These are phyloP conservation scores for Casuarina glauca DNA, from an alignment of 306 rosid genomes.

Conservation along the genomic window DNA sequence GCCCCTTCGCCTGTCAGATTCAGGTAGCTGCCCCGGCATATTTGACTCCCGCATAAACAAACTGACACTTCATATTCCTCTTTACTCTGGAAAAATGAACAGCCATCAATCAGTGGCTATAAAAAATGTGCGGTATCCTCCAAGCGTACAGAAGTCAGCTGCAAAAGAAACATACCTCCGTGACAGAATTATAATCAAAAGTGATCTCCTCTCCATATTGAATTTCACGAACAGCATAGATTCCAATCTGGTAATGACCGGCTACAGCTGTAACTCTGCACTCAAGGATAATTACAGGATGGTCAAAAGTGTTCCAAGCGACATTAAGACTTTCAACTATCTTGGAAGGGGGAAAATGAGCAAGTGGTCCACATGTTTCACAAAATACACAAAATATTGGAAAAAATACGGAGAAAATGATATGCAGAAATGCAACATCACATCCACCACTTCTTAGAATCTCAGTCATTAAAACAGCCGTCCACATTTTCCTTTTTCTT, in stretches of 20 bases:
- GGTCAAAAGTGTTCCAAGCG: background rate
- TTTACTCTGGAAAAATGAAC: slow-evolving; percentile 67
- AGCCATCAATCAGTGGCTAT: slow-evolving; percentile 25
- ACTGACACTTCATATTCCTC: slow-evolving; percentile 99
- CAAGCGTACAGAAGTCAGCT: slow-evolving; percentile 4
- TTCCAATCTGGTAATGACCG: slow-evolving; percentile 97
- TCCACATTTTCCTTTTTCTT: background rate
- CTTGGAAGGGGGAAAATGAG: background rate
- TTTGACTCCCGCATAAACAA: slow-evolving; percentile 99
- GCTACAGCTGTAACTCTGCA: slow-evolving; percentile 94
- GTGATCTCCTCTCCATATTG: slow-evolving; percentile 94
- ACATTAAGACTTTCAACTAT: background rate
- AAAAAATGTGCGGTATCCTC: background rate
- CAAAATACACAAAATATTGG: background rate
- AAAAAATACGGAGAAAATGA: background rate
- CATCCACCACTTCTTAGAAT: background rate
- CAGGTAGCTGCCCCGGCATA: slow-evolving; percentile 96
- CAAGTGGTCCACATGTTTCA: background rate
- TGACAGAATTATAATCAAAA: slow-evolving; percentile 95
- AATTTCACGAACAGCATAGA: slow-evolving; percentile 80
- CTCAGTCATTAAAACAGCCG: background rate
- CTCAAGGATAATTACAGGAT: slow-evolving; percentile 12
- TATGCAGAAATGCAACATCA: background rate
- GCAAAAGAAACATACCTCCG: slow-evolving; percentile 74
- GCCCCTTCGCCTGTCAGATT: slow-evolving; percentile 99